Evolutionary conservation across 108 stramenopile genomes (phyloP), one percentile per base, ranked within the genome.

Genomic region (Halocafeteria seosinensis): DNA sequence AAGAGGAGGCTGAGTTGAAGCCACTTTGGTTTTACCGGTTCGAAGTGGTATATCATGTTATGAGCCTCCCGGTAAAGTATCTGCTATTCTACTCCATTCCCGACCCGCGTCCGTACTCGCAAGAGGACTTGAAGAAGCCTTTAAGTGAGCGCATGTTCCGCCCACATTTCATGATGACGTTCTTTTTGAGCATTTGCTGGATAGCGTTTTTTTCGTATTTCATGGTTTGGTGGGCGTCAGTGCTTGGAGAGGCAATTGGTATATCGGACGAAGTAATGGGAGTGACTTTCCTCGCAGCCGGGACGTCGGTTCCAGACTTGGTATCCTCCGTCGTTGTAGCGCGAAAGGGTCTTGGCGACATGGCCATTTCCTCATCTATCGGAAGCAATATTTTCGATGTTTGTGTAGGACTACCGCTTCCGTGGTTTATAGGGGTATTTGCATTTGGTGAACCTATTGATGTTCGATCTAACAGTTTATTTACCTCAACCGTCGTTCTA

Each of bases 331-430:
- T 77, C 36, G 63, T 69, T 31, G 71, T 72, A 13, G 73, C 76
- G 2, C 47, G 51, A 3, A 38, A 53, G 21, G 76, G 78, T 34
- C 29, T 76, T 17, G 75, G 74, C 3, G 76, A 77, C 74, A 77
- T 79, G 78, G 78, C 72, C 38, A 72, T 77, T 57, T 78, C 88
- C 0, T 85, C 85, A 52, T 72, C 76, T 37, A 71, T 92, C 21
- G 90, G 88, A 30, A 73, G 76, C 37, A 88, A 86, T 23, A 66
- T 77, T 28, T 77, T 75, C 69, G 76, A 77, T 51, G 47, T 76
- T 26, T 30, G 60, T 6, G 50, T 77, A 9, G 76, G 76, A 28
- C 75, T 78, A n/a, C 75, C 72, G 3, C 25, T 78, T 13, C 75
- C 76, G 9, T 77, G 76, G 76, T 59, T 59, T 11, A 27, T 38